phyloP scores from a whole-genome alignment of 1,284 basidiomycete species.

The Trichosporon ovoides region DNA sequence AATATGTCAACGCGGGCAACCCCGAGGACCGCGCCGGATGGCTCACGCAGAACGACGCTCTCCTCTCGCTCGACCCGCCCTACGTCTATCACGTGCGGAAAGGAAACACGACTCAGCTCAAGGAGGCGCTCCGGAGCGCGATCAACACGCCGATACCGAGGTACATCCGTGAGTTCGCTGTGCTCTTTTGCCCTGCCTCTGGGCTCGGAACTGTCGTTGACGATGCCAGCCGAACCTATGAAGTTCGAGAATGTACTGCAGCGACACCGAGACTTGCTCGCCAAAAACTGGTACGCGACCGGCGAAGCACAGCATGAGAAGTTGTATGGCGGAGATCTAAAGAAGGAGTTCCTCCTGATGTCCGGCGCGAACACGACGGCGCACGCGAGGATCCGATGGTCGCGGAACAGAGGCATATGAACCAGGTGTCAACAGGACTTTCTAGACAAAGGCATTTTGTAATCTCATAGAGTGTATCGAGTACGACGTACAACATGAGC shows the following conservation, averaged over 20 bases:
- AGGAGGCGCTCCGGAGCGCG: not conserved
- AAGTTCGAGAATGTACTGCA: not conserved
- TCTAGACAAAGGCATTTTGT: no score
- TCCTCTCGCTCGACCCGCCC: constrained; percentile 12
- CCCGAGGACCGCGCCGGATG: constrained; percentile 41
- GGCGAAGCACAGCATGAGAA: not conserved
- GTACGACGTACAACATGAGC: no score
- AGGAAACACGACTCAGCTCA: not conserved
- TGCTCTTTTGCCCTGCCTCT: not conserved
- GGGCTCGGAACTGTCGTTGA: not conserved
- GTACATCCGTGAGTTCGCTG: not conserved
- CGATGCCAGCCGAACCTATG: not conserved
- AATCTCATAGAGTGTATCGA: no score
- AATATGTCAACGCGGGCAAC: constrained; percentile 41
- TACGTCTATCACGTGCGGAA: not conserved
- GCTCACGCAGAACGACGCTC: constrained; percentile 45
- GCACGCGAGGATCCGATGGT: not conserved
- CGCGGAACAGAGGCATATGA: no score
- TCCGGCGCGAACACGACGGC: not conserved
- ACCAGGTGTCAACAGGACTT: no score
- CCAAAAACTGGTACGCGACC: not conserved
- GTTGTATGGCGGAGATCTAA: not conserved
- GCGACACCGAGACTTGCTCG: not conserved
- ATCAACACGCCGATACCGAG: not conserved
- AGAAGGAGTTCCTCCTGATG: not conserved